Evolutionary conservation across 306 rosid species (phyloP), one percentile per base, ranked within the genome.

Genomic region (Quercus variabilis): DNA sequence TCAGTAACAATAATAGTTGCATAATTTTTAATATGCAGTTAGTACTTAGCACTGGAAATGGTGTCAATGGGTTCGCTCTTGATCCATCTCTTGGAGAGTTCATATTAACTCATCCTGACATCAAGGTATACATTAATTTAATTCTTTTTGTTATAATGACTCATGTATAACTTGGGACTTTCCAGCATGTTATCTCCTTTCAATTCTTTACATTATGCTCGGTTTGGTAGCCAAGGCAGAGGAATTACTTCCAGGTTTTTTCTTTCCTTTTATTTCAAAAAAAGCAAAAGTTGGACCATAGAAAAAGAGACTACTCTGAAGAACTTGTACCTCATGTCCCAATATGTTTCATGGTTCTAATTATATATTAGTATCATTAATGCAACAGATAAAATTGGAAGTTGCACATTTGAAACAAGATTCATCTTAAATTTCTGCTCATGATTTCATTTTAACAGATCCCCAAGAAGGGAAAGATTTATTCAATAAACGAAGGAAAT

Each of bases 81-180:
- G 99, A 92, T 79, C 99, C 99, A 67, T 94, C 97, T 78, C 99
- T 92, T 72, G 97, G 98, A 57, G 99, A 92, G 83, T 92, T 95
- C 89, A 92, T 92, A 78, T 85, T 95, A 67, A 95, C 97, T 74
- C 98, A 95, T 88, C 98, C 98, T 56, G 85, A 89, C 82, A 90
- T 95, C 75, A 90, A 92, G 98, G 99, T 95, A 86, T 31, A 10
- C 2, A 6, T 2, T 8, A 28, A 3, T 23, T n/a, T 1, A 28
- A 6, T 0, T 28, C 3, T 9, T n/a, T n/a, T 11, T n/a, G 10
- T 3, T 21, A 58, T 0, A 21, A 12, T 49, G 3, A 49, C 54
- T 49, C 15, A 12, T 49, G 54, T 49, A 49, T 3, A 12, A 49
- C 5, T 0, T 49, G 54, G 54, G 54, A 49, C 54, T 58, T 63